Evolutionary conservation across 2,329 filamentous ascomycete species (phyloP).

Genomic region (Arthroderma uncinatum): DNA sequence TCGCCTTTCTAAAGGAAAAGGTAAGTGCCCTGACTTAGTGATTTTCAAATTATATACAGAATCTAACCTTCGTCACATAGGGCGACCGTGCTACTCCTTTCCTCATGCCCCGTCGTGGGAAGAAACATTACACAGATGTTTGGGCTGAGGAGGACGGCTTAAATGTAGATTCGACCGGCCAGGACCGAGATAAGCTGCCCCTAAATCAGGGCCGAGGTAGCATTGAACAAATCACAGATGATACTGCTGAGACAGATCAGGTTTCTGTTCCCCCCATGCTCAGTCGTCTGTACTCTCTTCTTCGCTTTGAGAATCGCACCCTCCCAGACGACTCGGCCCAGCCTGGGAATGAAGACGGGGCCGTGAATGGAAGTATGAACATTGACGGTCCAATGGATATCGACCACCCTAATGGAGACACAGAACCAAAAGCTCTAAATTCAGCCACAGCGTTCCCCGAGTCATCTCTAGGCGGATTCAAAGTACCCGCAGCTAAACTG

Average conservation of each 20-base stretch:
- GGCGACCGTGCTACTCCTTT: slow-evolving; percentile 78
- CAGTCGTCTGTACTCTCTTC: slow-evolving; percentile 64
- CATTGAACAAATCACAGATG: slow-evolving; percentile 78
- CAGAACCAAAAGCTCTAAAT: slow-evolving; percentile 37
- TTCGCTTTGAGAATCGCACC: slow-evolving; percentile 59
- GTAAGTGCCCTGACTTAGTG: slow-evolving; percentile 26
- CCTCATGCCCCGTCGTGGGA: slow-evolving; percentile 71
- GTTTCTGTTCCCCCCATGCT: slow-evolving; percentile 81
- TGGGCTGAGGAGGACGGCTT: slow-evolving; percentile 94
- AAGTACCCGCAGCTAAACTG: slow-evolving; percentile 64
- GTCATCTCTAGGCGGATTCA: slow-evolving; percentile 64
- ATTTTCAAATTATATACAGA: slow-evolving; percentile 7
- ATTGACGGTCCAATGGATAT: slow-evolving; percentile 40
- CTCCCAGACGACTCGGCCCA: slow-evolving; percentile 44
- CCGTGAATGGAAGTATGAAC: slow-evolving; percentile 27
- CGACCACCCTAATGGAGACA: slow-evolving; percentile 40
- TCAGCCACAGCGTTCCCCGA: slow-evolving; percentile 73
- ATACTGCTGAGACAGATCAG: slow-evolving; percentile 76
- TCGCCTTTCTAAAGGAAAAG: slow-evolving; percentile 81
- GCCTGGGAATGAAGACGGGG: slow-evolving; percentile 43
- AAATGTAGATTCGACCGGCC: slow-evolving; percentile 55
- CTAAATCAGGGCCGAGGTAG: slow-evolving; percentile 73
- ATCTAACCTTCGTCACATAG: slow-evolving; percentile 25
- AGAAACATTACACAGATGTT: slow-evolving; percentile 73
- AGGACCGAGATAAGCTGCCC: slow-evolving; percentile 54